Evolutionary conservation across 1,284 basidiomycete species (phyloP).

Genomic region (Boletus smithii): DNA sequence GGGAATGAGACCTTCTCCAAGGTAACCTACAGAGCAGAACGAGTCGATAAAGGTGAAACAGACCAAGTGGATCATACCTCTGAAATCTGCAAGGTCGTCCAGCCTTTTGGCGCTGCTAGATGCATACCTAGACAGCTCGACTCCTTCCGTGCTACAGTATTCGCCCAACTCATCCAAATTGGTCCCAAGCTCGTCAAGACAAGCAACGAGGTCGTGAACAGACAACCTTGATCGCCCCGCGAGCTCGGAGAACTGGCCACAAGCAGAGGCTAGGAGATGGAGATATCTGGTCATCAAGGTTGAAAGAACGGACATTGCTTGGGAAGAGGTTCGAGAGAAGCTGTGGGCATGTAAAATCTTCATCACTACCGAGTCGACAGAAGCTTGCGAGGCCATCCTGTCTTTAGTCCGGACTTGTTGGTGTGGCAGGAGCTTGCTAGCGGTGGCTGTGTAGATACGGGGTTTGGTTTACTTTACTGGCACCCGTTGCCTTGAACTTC

Average conservation of each 20-base stretch:
- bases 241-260: slow-evolving; percentile 68
- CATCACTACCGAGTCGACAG: slow-evolving; percentile 60
- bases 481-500: no score
- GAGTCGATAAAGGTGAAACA: slow-evolving; percentile 8
- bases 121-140: slow-evolving; percentile 63
- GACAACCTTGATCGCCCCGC: slow-evolving; percentile 58
- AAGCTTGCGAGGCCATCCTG: slow-evolving; percentile 28
- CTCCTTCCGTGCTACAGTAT: slow-evolving; percentile 58
- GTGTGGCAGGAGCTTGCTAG: neutral
- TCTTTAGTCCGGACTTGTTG: no score
- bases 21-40: slow-evolving; percentile 45
- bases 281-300: slow-evolving; percentile 72
- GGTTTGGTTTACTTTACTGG: no score
- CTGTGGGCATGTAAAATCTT: slow-evolving; percentile 70
- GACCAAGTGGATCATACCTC: slow-evolving; percentile 42
- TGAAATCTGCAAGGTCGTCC: slow-evolving; percentile 69
- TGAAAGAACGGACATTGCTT: slow-evolving; percentile 64
- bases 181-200: slow-evolving; percentile 69
- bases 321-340: slow-evolving; percentile 68
- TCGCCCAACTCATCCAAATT: slow-evolving; percentile 64
- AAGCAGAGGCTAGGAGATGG: slow-evolving; percentile 56
- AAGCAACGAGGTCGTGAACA: slow-evolving; percentile 56
- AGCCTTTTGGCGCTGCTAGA: slow-evolving; percentile 55
- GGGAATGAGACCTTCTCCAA: slow-evolving; percentile 56
- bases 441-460: slow-evolving; percentile 22